Evolutionary conservation across 225 moss, liverwort and hornwort genomes (phyloP), one percentile per base, ranked within the genome.

Genomic region (Marchantia paleacea): DNA sequence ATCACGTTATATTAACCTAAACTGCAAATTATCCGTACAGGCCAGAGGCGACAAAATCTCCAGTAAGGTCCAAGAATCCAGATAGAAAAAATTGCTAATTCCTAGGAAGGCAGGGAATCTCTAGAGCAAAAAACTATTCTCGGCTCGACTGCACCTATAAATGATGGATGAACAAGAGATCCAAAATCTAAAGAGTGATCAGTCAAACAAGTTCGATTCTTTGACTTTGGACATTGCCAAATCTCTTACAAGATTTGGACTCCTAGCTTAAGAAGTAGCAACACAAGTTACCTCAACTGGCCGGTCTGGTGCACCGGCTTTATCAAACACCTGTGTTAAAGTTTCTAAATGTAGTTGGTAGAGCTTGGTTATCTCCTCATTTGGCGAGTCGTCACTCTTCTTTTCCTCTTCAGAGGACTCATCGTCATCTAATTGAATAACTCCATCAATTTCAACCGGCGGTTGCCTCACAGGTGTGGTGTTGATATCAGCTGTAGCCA

Each of bases 251-350:
- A 19, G 10, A 19, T 62, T 19, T 62, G 18, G 62, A 24, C 18
- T 8, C n/a, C 7, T 22, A 62, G 14, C 0, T 28, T 26, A 68
- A 68, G 28, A 11, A 13, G 2, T 9, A 30, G 31, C 16, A 70
- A 70, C 70, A 75, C 75, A 5, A 39, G 39, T 82, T 65, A 93
- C 93, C 90, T 94, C 96, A 63, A 65, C 55, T 61, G 85, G 88
- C 55, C 68, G 83, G 69, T 96, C 90, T 20, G 77, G 85, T 49
- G 80, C 82, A 63, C 79, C 80, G 25, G 85, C 92, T 81, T 84
- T 92, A 30, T 84, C 69, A 26, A 96, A 96, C 51, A 96, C 90
- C n/a, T 90, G 86, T 53, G 68, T 47, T 50, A 96, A 89, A 68
- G 86, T 85, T 82, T 86, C 80, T 29, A 94, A 85, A 3, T 82